These are phyloP conservation scores for Magnusiomyces magnusii DNA, from an alignment of 1,139 yeast genomes.

Conservation along the genomic window DNA sequence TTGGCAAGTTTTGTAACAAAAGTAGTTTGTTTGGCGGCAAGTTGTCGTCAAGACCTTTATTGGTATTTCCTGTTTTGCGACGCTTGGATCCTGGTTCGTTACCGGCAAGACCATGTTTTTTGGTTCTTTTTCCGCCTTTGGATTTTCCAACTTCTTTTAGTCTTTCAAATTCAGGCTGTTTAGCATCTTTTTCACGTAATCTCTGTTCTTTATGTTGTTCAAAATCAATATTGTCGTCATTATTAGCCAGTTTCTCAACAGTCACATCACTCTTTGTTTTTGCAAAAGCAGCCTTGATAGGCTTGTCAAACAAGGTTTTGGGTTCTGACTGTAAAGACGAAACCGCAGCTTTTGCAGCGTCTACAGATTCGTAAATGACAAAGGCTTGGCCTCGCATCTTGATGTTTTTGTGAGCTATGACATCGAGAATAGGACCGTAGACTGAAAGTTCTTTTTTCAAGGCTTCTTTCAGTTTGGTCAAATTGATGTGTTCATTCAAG, in stretches of 20 bases:
- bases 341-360: constrained; percentile 46
- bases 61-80: constrained; percentile 19
- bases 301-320: constrained; percentile 44
- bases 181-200: constrained; percentile 28
- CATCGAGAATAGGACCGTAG: constrained; percentile 46
- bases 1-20: constrained; percentile 59
- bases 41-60: constrained; percentile 22
- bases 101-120: constrained; percentile 18
- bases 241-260: constrained; percentile 25
- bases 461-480: constrained; percentile 42
- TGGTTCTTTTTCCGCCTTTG: constrained; percentile 12
- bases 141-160: constrained; percentile 18
- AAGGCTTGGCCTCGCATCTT: constrained; percentile 83
- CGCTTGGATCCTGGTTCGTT: constrained; percentile 24
- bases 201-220: constrained; percentile 31
- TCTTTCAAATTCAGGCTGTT: not conserved
- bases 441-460: constrained; percentile 40
- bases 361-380: constrained; percentile 47
- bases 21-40: constrained; percentile 65
- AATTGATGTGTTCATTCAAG: constrained; percentile 60
- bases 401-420: constrained; percentile 55
- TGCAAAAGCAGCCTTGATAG: constrained; percentile 41
- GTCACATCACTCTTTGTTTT: constrained; percentile 44
- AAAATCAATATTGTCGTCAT: constrained; percentile 21
- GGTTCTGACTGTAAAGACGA: constrained; percentile 24